Conservation (phyloP, 352 stramenopile species). For the Globisporangium mamillatum region DNA sequence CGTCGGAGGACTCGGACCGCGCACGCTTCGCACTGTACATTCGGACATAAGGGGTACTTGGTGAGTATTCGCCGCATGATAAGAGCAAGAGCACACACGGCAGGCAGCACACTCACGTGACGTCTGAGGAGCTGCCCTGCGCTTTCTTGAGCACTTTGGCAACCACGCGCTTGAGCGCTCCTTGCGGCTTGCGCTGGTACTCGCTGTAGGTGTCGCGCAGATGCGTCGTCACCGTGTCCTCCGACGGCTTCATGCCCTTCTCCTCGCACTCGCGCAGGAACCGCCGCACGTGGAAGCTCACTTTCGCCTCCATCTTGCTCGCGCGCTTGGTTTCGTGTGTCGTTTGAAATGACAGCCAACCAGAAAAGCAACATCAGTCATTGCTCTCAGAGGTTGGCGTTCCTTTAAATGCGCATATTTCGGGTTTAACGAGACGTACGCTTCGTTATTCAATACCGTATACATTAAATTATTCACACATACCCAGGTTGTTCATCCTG, state of each 20-base stretch:
- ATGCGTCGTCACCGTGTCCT: conserved; percentile 61
- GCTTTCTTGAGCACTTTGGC: conserved; percentile 70
- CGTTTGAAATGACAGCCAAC: conserved; percentile 1
- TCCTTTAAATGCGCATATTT: no score
- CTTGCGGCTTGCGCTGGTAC: conserved; percentile 81
- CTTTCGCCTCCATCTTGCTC: conserved; percentile 79
- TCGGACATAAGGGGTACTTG: not conserved
- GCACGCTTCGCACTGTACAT: conserved; percentile 45
- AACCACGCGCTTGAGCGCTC: conserved; percentile 62
- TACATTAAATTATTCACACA: no score
- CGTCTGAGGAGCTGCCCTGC: conserved; percentile 19
- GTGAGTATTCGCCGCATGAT: not conserved
- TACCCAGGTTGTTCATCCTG: no score
- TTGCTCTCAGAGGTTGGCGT: no score
- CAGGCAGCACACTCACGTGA: conserved; percentile 13
- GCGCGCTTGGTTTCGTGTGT: not conserved
- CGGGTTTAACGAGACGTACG: no score
- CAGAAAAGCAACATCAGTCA: not conserved
- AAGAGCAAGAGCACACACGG: not conserved
- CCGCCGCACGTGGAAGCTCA: conserved; percentile 83
- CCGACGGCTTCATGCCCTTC: conserved; percentile 43
- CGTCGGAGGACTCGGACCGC: conserved; percentile 53
- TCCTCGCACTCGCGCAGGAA: conserved; percentile 84
- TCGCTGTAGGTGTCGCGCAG: conserved; percentile 78
- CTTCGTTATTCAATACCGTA: no score